Conservation (phyloP, 345 rosid genomes). For the Salix exigua region DNA sequence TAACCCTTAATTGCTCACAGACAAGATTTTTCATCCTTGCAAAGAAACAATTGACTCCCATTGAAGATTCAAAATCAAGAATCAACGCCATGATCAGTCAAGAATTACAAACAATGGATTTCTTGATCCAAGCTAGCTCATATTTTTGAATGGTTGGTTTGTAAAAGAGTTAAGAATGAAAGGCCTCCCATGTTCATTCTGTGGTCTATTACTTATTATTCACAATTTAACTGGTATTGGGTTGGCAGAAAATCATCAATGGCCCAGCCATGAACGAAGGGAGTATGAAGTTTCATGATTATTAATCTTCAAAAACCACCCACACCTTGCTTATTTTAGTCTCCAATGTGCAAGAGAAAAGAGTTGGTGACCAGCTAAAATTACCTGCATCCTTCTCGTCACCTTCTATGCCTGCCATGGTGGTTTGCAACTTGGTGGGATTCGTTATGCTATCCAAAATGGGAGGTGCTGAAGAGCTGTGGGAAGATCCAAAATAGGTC, state of each 20-base stretch:
- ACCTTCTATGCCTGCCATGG: not conserved
- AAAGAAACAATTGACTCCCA: too few relatives aligned
- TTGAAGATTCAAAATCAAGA: too few relatives aligned
- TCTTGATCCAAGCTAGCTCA: too few relatives aligned
- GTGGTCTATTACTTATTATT: too few relatives aligned
- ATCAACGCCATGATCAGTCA: too few relatives aligned
- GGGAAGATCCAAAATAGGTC: constrained; percentile 6
- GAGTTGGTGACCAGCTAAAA: constrained; percentile 21
- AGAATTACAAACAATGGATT: too few relatives aligned
- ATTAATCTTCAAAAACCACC: constrained; percentile 68
- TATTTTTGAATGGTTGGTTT: too few relatives aligned
- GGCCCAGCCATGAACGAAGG: not conserved
- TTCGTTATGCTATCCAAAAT: constrained; percentile 13
- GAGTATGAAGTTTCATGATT: not conserved
- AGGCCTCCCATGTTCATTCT: too few relatives aligned
- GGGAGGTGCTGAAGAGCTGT: not conserved
- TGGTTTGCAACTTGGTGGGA: constrained; percentile 16
- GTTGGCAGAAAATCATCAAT: not conserved
- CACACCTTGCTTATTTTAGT: constrained; percentile 78
- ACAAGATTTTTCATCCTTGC: too few relatives aligned
- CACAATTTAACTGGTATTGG: too few relatives aligned
- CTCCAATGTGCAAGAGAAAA: constrained; percentile 52
- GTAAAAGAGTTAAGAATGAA: too few relatives aligned
- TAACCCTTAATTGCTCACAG: too few relatives aligned
- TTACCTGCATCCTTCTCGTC: constrained; percentile 7